Conservation (phyloP, 1,284 basidiomycete genomes). For the Apiotrichum laibachii region DNA sequence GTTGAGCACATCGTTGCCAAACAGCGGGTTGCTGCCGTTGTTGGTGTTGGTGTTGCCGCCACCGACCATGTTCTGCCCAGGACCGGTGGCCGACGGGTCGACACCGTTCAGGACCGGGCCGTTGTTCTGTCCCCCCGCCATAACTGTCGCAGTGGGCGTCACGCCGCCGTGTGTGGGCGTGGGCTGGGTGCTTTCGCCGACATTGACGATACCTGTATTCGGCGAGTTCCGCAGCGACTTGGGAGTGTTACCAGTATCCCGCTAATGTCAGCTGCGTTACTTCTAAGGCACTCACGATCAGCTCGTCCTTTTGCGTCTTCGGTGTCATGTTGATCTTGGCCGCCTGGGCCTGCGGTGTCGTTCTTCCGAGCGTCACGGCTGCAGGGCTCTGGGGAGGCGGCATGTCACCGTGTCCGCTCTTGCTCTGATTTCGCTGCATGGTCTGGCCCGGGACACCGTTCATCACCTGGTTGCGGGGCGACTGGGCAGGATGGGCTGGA, state of each 20-base stretch:
- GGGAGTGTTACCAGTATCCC: slow-evolving; percentile 35
- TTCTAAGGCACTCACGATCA: slow-evolving; percentile 22
- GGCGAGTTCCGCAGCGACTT: slow-evolving; percentile 46
- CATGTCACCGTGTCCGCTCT: slow-evolving; percentile 38
- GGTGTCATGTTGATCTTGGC: slow-evolving; percentile 19
- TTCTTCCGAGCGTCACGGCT: slow-evolving; percentile 20
- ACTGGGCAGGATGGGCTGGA: slow-evolving; percentile 16
- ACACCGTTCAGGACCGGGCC: slow-evolving; percentile 4
- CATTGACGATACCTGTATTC: slow-evolving; percentile 21
- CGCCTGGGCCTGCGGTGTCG: slow-evolving; percentile 34
- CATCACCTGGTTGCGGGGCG: slow-evolving; percentile 15
- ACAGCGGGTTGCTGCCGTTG: not conserved
- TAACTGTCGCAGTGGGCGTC: slow-evolving; percentile 35
- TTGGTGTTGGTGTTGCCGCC: not conserved
- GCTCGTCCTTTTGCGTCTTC: slow-evolving; percentile 31
- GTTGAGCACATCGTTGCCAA: slow-evolving; percentile 10
- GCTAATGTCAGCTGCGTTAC: slow-evolving; percentile 17
- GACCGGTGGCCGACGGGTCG: not conserved
- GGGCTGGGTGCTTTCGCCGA: slow-evolving; percentile 17
- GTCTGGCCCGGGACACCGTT: slow-evolving; percentile 22
- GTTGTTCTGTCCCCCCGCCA: not conserved
- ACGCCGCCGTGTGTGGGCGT: slow-evolving; percentile 21
- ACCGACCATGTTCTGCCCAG: not conserved
- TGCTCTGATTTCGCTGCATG: slow-evolving; percentile 42
- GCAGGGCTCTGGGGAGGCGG: slow-evolving; percentile 44